Base-by-base conservation (phyloP, 345 rosid species). In the Salix brachista region DNA sequence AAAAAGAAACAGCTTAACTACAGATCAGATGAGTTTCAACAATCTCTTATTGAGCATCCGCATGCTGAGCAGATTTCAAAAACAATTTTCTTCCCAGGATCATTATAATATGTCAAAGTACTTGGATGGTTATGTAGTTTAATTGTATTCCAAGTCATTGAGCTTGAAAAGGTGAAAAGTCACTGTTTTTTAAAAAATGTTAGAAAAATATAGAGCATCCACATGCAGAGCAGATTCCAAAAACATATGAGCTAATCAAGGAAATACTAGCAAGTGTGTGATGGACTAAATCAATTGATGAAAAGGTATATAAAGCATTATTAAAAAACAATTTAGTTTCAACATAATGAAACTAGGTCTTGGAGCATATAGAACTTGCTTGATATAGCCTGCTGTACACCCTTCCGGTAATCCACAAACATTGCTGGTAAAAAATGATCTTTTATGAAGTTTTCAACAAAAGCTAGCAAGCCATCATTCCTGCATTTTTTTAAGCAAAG, bases 381-480 rank as follows among this genome's bases (percentile, higher is more conserved):
- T 87, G 99, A 94, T 91, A 96, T 96, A 75, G 99, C 99, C 85
- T 94, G 98, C 74, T 96, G 99, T 76, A 96, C 97, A 52, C 96
- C 93, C 86, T 96, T 96, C 71, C 99, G 89, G 78, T 96, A 96
- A 84, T 96, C 99, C 78, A 92, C 98, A 80, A 94, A 94, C 95
- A 96, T 91, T 42, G 98, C 92, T 69, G 99, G 99, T 68, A 94
- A 84, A 79, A 96, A 88, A 85, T 94, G 99, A 82, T 96, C 99
- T 91, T 96, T 94, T 76, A 92, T 90, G 82, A 96, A 92, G 88
- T 94, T 96, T 87, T 96, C 99, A 82, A 95, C 88, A 85, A 96
- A 96, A 74, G 94, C 81, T 65, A 92, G 90, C 87, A 96, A 86
- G 84, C 98, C 99, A 86, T 96, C 99, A 84, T 90, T 96, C 86